These are phyloP conservation scores for Calonectria henricotiae DNA, from an alignment of 2,329 filamentous ascomycete genomes.

Conservation along the genomic window DNA sequence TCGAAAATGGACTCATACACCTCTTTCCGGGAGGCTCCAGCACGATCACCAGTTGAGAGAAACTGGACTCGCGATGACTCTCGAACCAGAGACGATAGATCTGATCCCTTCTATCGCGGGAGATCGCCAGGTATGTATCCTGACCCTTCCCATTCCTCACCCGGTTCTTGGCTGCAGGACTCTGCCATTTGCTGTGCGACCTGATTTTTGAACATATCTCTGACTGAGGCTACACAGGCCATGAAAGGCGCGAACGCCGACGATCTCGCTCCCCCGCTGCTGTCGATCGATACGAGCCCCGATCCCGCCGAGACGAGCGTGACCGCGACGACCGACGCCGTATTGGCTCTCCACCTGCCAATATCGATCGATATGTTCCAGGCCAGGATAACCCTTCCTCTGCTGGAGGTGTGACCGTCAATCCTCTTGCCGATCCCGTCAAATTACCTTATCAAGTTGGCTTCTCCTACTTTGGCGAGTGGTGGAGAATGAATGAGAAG, in stretches of 20 bases:
- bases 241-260: constrained; percentile 74
- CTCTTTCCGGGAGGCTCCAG: constrained; percentile 68
- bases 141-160: constrained; percentile 6
- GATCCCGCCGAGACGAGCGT: constrained; percentile 78
- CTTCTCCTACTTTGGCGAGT: constrained; percentile 89
- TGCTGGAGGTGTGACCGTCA: constrained; percentile 62
- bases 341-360: constrained; percentile 75
- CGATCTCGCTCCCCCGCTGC: constrained; percentile 80
- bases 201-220: neutral
- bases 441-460: constrained; percentile 85
- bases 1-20: constrained; percentile 70
- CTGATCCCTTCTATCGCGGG: constrained; percentile 76
- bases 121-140: constrained; percentile 79
- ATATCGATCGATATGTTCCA: constrained; percentile 89
- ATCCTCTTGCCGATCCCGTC: constrained; percentile 81
- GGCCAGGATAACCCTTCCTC: constrained; percentile 74
- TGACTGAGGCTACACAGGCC: constrained; percentile 60
- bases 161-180: constrained; percentile 8
- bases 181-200: constrained; percentile 20
- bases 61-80: constrained; percentile 71
- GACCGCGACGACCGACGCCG: constrained; percentile 76
- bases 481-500: constrained; percentile 87
- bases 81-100: constrained; percentile 65
- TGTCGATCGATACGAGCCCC: constrained; percentile 85
- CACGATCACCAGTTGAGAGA: constrained; percentile 70